Evolutionary conservation across 768 basidiomycete species (phyloP), one percentile per base, ranked within the genome.

Genomic region (Floccularia luteovirens): DNA sequence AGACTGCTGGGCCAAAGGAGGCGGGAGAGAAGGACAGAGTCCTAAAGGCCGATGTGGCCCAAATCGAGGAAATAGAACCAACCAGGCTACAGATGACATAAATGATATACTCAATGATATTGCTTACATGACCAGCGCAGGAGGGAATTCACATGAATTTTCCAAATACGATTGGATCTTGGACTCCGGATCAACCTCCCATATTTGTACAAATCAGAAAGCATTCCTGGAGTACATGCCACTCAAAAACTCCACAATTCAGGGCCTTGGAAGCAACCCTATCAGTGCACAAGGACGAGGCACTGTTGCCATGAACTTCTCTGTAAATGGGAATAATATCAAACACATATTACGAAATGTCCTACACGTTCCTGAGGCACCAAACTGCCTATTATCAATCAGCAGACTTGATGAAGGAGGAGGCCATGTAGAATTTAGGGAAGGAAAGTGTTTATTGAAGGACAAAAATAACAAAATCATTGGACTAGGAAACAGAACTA

Each of bases 1-100:
- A 8, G 54, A 65, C 22, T 66, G 64, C 32, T 66, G 61, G 63
- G 51, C 48, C 2, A 57, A 59, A 32, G 65, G 66, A 3, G 62
- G 64, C 30, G 62, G 61, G 27, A 59, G 57, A 33, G 59, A 63
- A 36, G 66, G 64, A 0, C 58, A 65, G 36, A 48, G 46, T 22
- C 57, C 49, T 14, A 48, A 46, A 38, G 47, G 46, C 0, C 12
- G 42, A 36, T 43, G 31, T 35, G 50, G 44, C 6, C 24, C 39
- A 8, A 49, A 56, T 38, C 34, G 44, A 14, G 40, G 32, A 14
- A 31, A 51, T 25, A 42, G 39, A 35, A 31, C 49, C 4, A 48
- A 47, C 23, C 46, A 47, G 31, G 46, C 46, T 19, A 11, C n/a
- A 8, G 43, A 47, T 21, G 38, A 33, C 7, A 22, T 27, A 24